These are phyloP conservation scores for Pseudocercospora fijiensis DNA, from an alignment of 2,329 filamentous ascomycete genomes.

Conservation along the genomic window DNA sequence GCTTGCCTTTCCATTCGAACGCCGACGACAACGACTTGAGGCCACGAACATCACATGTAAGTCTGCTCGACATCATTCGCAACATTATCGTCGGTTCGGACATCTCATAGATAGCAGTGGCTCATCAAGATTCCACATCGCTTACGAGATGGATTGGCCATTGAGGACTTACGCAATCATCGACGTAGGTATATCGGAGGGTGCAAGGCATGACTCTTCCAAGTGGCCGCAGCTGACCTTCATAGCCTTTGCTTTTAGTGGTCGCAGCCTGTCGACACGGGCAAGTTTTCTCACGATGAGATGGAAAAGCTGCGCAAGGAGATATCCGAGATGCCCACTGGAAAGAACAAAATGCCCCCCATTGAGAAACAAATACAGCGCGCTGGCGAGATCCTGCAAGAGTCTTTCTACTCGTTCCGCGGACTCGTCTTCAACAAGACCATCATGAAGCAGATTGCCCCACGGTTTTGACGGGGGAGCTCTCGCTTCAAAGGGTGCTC, in stretches of 20 bases:
- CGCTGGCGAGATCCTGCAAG: not conserved
- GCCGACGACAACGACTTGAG: not conserved
- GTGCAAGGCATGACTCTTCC: not conserved
- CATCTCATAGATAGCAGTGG: not conserved
- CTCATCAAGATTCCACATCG: not conserved
- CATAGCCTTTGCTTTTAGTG: not conserved
- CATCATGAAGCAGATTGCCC: not conserved
- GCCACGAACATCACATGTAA: not conserved
- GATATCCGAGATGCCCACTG: not conserved
- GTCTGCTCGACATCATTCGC: not conserved
- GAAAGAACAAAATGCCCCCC: not conserved
- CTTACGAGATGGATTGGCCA: not conserved
- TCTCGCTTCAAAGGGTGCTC: not conserved
- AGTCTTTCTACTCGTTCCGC: not conserved
- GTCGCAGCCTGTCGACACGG: not conserved
- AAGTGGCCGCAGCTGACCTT: not conserved
- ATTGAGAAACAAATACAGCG: not conserved
- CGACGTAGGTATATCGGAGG: not conserved
- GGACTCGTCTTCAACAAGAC: not conserved
- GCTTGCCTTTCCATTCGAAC: not conserved
- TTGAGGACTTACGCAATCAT: not conserved
- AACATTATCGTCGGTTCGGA: not conserved
- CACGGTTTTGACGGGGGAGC: too few relatives aligned
- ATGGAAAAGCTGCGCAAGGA: not conserved
- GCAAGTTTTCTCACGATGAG: not conserved